Evolutionary conservation across 176 grass and related monocot genomes (phyloP).

Genomic region (Chrysopogon serrulatus): DNA sequence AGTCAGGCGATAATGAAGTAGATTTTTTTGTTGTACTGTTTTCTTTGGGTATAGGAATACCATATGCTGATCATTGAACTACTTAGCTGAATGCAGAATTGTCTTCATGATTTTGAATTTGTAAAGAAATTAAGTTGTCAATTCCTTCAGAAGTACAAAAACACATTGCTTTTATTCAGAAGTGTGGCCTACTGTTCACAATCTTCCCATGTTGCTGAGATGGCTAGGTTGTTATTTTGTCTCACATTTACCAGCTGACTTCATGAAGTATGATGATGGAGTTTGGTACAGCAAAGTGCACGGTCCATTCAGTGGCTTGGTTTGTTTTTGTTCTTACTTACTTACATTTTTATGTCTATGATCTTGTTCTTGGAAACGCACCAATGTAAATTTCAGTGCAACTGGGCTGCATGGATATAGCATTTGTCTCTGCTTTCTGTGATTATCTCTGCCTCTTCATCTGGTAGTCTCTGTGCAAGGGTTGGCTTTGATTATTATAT

Average conservation of each 20-base stretch:
- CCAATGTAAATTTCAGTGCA: neutral
- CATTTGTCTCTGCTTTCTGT: neutral
- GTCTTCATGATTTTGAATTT: no score
- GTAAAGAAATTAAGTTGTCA: no score
- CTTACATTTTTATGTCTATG: neutral
- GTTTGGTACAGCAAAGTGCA: constrained; percentile 9
- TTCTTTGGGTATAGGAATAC: no score
- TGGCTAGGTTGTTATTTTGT: neutral
- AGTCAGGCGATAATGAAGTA: no score
- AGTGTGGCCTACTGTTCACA: no score
- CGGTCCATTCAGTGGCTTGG: neutral
- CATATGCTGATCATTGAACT: no score
- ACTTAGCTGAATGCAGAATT: no score
- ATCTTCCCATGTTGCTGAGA: no score
- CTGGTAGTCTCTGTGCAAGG: neutral
- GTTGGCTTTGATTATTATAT: neutral
- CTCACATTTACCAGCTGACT: neutral
- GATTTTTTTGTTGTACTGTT: no score
- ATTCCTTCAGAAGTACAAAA: no score
- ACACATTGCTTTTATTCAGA: no score
- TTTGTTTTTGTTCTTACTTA: neutral
- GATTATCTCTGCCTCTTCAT: neutral
- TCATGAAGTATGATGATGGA: neutral
- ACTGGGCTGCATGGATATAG: neutral
- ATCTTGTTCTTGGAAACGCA: neutral